Percentiles rank a stretch among this genome's conserved stretches.
Conservation (phyloP, 2,329 filamentous ascomycete genomes). For the Pleoardoris graminearum region DNA sequence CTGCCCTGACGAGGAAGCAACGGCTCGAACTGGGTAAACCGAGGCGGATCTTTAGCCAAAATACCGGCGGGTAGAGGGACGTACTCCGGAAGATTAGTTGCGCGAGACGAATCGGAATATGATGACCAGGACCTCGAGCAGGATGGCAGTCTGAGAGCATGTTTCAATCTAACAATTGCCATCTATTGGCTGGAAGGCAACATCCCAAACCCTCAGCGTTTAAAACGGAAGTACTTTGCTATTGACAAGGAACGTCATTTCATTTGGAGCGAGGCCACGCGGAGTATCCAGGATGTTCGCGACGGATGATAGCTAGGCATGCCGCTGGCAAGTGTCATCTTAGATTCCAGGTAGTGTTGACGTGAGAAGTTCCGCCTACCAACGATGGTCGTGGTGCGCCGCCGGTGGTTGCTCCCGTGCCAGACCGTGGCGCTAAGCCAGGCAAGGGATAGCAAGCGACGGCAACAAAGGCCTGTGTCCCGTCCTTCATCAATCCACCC, state of each 20-base stretch:
- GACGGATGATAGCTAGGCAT: background rate
- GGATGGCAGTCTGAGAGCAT: conserved; percentile 7
- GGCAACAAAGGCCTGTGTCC: conserved; percentile 28
- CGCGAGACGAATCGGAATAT: conserved; percentile 17
- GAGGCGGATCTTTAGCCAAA: conserved; percentile 14
- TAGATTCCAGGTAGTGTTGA: conserved; percentile 4
- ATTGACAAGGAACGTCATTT: conserved; percentile 21
- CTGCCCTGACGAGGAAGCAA: conserved; percentile 2
- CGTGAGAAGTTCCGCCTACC: conserved; percentile 8
- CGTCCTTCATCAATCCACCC: conserved; percentile 44
- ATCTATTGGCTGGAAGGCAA: conserved; percentile 23
- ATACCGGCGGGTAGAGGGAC: conserved; percentile 38
- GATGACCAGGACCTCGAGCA: conserved; percentile 12
- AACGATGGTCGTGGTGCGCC: background rate
- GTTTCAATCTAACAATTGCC: conserved; percentile 40
- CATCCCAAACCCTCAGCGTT: conserved; percentile 26
- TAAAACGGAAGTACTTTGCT: conserved; percentile 17
- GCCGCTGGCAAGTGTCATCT: background rate
- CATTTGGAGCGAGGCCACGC: conserved; percentile 23
- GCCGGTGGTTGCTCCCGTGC: background rate
- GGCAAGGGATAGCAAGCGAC: conserved; percentile 24
- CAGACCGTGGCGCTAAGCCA: conserved; percentile 18
- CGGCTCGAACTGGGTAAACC: background rate
- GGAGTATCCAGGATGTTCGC: conserved; percentile 13
- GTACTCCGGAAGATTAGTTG: conserved; percentile 28